A percentile compares a stretch with the other conserved stretches of the same genome.
Evolutionary conservation across 805 yeast species (phyloP).

Genomic region (Ogataea haglerorum): DNA sequence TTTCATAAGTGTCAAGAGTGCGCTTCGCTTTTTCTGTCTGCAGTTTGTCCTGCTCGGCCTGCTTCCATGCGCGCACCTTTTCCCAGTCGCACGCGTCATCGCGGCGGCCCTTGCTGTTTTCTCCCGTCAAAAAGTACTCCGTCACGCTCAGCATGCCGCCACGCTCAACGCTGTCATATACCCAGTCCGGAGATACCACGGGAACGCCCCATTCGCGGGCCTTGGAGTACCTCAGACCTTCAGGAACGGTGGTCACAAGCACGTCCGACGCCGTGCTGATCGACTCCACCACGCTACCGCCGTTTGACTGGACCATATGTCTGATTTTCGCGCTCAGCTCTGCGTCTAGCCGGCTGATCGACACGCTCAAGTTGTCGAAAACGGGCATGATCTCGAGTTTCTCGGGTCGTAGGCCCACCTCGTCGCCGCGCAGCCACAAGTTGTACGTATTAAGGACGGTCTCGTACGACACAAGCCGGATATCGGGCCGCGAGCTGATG

Average conservation of each 20-base stretch:
- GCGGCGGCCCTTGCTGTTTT: slow-evolving; percentile 22
- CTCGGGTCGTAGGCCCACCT: slow-evolving; percentile 3
- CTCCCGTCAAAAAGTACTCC: slow-evolving; percentile 36
- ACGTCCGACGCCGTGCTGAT: slow-evolving; percentile 42
- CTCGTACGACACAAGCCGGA: slow-evolving; percentile 49
- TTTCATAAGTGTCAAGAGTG: slow-evolving; percentile 4
- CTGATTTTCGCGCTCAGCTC: slow-evolving; percentile 27
- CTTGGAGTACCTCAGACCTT: slow-evolving; percentile 51
- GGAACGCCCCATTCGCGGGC: slow-evolving; percentile 54
- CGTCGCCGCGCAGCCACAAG: slow-evolving; percentile 55
- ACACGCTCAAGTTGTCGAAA: slow-evolving; percentile 42
- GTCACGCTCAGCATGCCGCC: slow-evolving; percentile 39
- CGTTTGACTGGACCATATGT: slow-evolving; percentile 33
- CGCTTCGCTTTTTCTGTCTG: slow-evolving; percentile 11
- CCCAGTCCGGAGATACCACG: slow-evolving; percentile 52
- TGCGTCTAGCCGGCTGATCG: slow-evolving; percentile 33
- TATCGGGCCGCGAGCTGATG: slow-evolving; percentile 50
- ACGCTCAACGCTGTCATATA: slow-evolving; percentile 44
- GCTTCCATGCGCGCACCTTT: slow-evolving; percentile 16
- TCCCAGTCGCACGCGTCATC: slow-evolving; percentile 41
- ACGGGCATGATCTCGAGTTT: slow-evolving; percentile 31
- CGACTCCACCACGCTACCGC: slow-evolving; percentile 52
- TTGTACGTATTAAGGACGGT: slow-evolving; percentile 44
- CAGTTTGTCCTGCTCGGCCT: slow-evolving; percentile 6
- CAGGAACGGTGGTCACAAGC: slow-evolving; percentile 47